Base-by-base conservation (phyloP, 495 filamentous ascomycete species). In the Neohortaea acidophila region DNA sequence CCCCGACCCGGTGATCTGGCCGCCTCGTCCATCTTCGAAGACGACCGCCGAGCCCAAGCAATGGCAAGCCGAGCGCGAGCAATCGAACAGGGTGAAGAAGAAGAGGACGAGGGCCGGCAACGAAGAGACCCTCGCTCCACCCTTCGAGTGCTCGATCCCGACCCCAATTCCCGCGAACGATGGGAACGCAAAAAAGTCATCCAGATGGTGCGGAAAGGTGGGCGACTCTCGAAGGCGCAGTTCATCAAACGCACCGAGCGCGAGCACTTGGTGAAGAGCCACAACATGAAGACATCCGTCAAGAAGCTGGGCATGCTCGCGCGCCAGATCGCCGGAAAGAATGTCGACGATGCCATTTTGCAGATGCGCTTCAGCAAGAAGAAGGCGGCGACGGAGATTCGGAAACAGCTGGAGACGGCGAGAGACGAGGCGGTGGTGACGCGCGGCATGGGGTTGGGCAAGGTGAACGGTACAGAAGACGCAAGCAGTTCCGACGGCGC, bases 281-380 rank as follows among this genome's bases (percentile, higher is more conserved):
- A 74, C 15, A 66, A 65, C 46, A 60, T 93, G 43, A 75, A 83
- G 53, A 93, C 89, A 0, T 78, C 72, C 11, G 59, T 80, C 35
- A 94, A 94, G 73, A 96, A 96, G 66, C 68, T 97, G 34, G 75
- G 73, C 3, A 69, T 75, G 13, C 59, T 97, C 38, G 81, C 85
- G 23, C 69, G 75, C 21, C 89, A 94, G 64, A 89, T 97, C 52
- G 64, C 70, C 0, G 89, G 89, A 26, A 94, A 94, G 75, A 77
- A 75, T 20, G 65, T 97, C 49, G 83, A 82, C 28, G 87, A 97
- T 21, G 89, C 89, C 11, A 81, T 96, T 42, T 59, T 79, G 46
- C 89, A 97, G 69, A 94, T 97, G 87, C 73, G 77, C 24, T 94
- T 85, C 60, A 83, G 75, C 59, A 80, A 81, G 69, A 97, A 97